Conservation (phyloP, 352 stramenopile species). For the Globisporangium spiculum region DNA sequence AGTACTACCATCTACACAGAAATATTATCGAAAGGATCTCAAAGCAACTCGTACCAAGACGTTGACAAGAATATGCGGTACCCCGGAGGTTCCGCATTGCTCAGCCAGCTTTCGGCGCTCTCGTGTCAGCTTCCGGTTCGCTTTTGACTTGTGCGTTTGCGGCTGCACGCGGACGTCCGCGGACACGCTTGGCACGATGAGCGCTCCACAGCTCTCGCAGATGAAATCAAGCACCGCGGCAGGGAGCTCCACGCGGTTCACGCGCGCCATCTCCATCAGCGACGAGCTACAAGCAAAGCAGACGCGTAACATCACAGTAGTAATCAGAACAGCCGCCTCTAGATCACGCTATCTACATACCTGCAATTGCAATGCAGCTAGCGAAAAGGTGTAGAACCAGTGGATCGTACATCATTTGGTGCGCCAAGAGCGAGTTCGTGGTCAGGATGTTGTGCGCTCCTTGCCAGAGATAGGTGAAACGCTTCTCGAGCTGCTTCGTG, state of each 20-base stretch:
- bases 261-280: slow-evolving; percentile 50
- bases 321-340: background rate
- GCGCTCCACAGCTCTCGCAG: slow-evolving; percentile 55
- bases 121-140: slow-evolving; percentile 52
- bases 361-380: background rate
- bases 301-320: background rate
- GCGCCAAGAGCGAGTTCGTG: slow-evolving; percentile 35
- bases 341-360: background rate
- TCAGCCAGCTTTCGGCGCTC: slow-evolving; percentile 22
- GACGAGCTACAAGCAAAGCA: slow-evolving; percentile 26
- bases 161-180: slow-evolving; percentile 49
- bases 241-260: slow-evolving; percentile 36
- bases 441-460: slow-evolving; percentile 47
- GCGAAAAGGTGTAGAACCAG: background rate
- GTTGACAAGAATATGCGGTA: slow-evolving; percentile 29
- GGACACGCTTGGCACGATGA: slow-evolving; percentile 62
- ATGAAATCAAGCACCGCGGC: slow-evolving; percentile 55
- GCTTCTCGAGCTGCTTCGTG: slow-evolving; percentile 62
- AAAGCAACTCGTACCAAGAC: slow-evolving; percentile 26
- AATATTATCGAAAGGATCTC: background rate
- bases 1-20: background rate
- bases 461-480: slow-evolving; percentile 66
- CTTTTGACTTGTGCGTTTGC: slow-evolving; percentile 29
- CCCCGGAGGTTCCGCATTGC: slow-evolving; percentile 11
- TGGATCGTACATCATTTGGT: slow-evolving; percentile 46